A percentile compares a stretch with the other conserved stretches of the same genome.
These are phyloP conservation scores for Trichoderma citrinoviride DNA, from an alignment of 2,329 filamentous ascomycete genomes.

Conservation along the genomic window DNA sequence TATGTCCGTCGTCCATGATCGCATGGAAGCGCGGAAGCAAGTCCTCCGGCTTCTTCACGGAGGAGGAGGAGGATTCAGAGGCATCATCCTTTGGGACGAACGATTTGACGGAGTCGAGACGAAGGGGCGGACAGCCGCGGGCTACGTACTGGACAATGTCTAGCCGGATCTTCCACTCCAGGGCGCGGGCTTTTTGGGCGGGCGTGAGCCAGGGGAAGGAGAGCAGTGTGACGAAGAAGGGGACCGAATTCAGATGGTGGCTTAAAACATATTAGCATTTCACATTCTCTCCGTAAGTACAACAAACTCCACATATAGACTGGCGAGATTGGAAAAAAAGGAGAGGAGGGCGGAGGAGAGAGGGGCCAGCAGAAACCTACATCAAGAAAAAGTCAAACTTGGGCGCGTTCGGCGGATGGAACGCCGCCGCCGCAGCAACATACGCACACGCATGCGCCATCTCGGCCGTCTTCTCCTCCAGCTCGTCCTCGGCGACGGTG, in stretches of 20 bases:
- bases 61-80: conserved; percentile 25
- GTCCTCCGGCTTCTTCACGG: conserved; percentile 47
- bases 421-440: conserved; percentile 53
- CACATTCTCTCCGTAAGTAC: background rate
- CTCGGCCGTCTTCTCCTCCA: conserved; percentile 54
- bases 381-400: conserved; percentile 80
- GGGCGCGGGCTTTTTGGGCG: conserved; percentile 62
- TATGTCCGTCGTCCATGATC: conserved; percentile 74
- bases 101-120: conserved; percentile 54
- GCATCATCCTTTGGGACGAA: conserved; percentile 54
- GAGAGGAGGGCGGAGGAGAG: background rate
- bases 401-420: conserved; percentile 60
- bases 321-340: background rate
- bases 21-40: conserved; percentile 47
- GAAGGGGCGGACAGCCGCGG: conserved; percentile 59
- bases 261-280: conserved; percentile 37
- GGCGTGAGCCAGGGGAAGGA: conserved; percentile 58
- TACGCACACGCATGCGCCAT: conserved; percentile 66
- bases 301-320: background rate
- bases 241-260: conserved; percentile 68
- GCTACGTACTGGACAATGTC: conserved; percentile 74
- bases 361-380: conserved; percentile 37
- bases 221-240: conserved; percentile 72
- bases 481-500: conserved; percentile 52
- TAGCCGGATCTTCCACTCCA: conserved; percentile 78